Conservation (phyloP, 2,329 filamentous ascomycete species). For the Botrytis medusae region DNA sequence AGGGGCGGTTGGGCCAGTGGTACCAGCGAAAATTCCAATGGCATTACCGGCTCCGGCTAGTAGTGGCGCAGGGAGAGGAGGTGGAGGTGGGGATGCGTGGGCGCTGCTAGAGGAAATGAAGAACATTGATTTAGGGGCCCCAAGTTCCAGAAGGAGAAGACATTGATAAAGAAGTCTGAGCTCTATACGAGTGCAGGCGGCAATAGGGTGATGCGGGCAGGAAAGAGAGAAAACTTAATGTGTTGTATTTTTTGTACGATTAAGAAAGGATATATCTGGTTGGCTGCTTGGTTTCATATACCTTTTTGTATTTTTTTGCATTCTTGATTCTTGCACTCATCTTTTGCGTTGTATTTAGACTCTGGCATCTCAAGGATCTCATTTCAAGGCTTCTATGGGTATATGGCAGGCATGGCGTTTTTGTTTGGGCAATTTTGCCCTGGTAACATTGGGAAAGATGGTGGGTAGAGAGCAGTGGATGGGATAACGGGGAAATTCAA, state of each 20-base stretch:
- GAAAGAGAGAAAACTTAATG: neutral
- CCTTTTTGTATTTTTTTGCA: neutral
- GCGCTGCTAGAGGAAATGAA: conserved; percentile 71
- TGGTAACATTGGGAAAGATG: neutral
- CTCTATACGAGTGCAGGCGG: neutral
- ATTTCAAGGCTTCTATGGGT: neutral
- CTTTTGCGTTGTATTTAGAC: conserved; percentile 1
- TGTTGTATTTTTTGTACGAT: conserved; percentile 15
- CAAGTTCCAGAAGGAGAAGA: conserved; percentile 43
- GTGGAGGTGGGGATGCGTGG: conserved; percentile 43
- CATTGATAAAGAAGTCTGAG: neutral
- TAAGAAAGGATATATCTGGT: conserved; percentile 3
- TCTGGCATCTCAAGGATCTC: neutral
- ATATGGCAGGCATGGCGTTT: neutral
- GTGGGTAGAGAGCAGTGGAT: neutral
- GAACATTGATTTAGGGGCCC: conserved; percentile 63
- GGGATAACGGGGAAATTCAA: neutral
- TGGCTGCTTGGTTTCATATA: neutral
- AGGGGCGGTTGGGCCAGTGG: conserved; percentile 48
- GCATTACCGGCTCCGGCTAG: conserved; percentile 21
- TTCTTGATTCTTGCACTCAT: neutral
- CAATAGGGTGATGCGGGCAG: neutral
- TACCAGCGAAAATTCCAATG: conserved; percentile 70
- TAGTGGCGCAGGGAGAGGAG: conserved; percentile 26
- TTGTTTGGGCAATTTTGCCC: neutral